Evolutionary conservation across 2,329 filamentous ascomycete species (phyloP).

Genomic region (Colletotrichum magnum): DNA sequence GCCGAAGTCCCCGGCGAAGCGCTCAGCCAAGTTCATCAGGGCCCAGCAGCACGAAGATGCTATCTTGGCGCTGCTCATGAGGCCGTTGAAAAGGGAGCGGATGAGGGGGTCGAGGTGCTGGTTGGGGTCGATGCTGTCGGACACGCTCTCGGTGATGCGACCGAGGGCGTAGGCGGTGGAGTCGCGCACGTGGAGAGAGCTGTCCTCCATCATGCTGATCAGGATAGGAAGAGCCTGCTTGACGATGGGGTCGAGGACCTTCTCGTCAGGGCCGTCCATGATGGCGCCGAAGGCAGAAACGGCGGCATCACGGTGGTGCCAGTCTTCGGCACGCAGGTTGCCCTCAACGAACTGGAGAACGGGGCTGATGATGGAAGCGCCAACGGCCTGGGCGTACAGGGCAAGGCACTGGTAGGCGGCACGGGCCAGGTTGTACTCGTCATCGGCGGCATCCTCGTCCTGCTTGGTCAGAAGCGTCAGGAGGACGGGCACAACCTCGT

Average conservation of each 20-base stretch:
- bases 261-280: conserved; percentile 97
- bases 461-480: conserved; percentile 93
- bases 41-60: conserved; percentile 99
- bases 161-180: conserved; percentile 96
- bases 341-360: conserved; percentile 93
- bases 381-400: conserved; percentile 94
- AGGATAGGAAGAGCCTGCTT: conserved; percentile 95
- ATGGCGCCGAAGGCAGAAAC: conserved; percentile 98
- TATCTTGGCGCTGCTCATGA: conserved; percentile 95
- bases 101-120: conserved; percentile 89
- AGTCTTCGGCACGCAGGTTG: conserved; percentile 91
- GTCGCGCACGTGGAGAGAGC: conserved; percentile 90
- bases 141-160: conserved; percentile 94
- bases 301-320: conserved; percentile 94
- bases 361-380: conserved; percentile 84
- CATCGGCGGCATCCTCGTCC: conserved; percentile 95
- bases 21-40: conserved; percentile 96
- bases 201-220: conserved; percentile 92
- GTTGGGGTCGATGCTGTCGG: conserved; percentile 89
- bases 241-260: conserved; percentile 91
- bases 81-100: conserved; percentile 87
- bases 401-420: conserved; percentile 97
- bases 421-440: conserved; percentile 97
- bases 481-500: conserved; percentile 94
- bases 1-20: conserved; percentile 90